These are phyloP conservation scores for Penicillium nordicum DNA, from an alignment of 2,329 filamentous ascomycete genomes.

Conservation along the genomic window DNA sequence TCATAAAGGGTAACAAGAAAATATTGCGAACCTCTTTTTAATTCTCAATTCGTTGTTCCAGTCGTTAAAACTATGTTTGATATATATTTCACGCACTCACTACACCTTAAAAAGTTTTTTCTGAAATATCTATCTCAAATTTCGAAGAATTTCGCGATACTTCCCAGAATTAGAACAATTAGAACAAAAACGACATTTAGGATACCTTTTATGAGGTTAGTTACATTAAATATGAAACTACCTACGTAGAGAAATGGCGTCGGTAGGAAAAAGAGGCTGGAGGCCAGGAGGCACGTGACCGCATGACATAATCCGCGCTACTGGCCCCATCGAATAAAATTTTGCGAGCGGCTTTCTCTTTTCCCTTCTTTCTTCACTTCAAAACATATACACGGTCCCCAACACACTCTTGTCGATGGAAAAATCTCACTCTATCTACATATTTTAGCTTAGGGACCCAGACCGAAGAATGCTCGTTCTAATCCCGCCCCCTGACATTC, in stretches of 20 bases:
- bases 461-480: conserved; percentile 43
- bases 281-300: not conserved
- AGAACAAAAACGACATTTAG: no score
- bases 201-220: no score
- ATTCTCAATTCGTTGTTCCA: not conserved
- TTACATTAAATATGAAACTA: not conserved
- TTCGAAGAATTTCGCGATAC: not conserved
- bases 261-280: not conserved
- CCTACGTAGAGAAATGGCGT: not conserved
- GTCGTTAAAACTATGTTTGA: not conserved
- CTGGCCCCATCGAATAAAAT: conserved; percentile 2
- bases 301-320: conserved; percentile 8
- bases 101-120: no score
- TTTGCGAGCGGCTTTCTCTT: conserved; percentile 14
- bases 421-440: conserved; percentile 37
- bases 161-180: no score
- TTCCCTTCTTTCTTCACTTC: conserved; percentile 26
- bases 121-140: not conserved
- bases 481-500: conserved; percentile 39
- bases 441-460: conserved; percentile 44
- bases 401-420: conserved; percentile 46
- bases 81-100: not conserved
- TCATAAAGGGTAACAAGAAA: not conserved
- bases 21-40: not conserved
- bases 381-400: conserved; percentile 40